A percentile compares a stretch with the other conserved stretches of the same genome.
Evolutionary conservation across 352 stramenopile genomes (phyloP).

Genomic region (Aphanomyces euteiches): DNA sequence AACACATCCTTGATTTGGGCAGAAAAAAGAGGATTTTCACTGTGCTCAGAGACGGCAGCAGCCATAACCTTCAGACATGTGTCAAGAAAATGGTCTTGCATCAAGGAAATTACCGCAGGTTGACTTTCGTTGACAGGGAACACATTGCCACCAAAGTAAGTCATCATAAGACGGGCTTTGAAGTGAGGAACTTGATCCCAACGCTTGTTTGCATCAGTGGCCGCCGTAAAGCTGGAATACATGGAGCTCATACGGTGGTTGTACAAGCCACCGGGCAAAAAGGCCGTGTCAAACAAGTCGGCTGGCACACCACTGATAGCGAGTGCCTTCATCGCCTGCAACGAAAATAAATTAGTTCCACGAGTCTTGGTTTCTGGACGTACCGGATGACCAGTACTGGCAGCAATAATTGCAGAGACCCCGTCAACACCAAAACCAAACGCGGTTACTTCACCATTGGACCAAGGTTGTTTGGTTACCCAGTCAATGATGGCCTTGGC

Average conservation of each 20-base stretch:
- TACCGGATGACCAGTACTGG: slow-evolving; percentile 48
- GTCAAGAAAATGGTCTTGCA: not conserved
- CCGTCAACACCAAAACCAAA: slow-evolving; percentile 74
- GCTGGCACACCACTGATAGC: slow-evolving; percentile 65
- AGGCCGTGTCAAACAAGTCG: slow-evolving; percentile 63
- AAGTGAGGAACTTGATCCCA: slow-evolving; percentile 70
- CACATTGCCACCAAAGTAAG: slow-evolving; percentile 78
- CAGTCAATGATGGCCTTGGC: slow-evolving; percentile 75
- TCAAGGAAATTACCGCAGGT: slow-evolving; percentile 21
- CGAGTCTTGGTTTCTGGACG: too few species aligned
- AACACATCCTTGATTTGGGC: slow-evolving; percentile 46
- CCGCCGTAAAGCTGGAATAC: slow-evolving; percentile 66
- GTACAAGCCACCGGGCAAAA: slow-evolving; percentile 72
- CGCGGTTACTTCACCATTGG: slow-evolving; percentile 65
- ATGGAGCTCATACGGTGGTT: slow-evolving; percentile 64
- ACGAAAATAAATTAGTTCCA: too few species aligned
- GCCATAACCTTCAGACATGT: slow-evolving; percentile 41
- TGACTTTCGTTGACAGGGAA: slow-evolving; percentile 71
- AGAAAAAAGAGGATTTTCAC: slow-evolving; percentile 54
- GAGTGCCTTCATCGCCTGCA: slow-evolving; percentile 56
- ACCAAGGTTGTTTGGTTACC: slow-evolving; percentile 75
- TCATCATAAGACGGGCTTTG: slow-evolving; percentile 79
- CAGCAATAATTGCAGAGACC: slow-evolving; percentile 57
- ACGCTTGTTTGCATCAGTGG: slow-evolving; percentile 69
- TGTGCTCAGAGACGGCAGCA: slow-evolving; percentile 60